Conservation (phyloP, 305 asterid genomes). For the Euphrasia arctica region DNA sequence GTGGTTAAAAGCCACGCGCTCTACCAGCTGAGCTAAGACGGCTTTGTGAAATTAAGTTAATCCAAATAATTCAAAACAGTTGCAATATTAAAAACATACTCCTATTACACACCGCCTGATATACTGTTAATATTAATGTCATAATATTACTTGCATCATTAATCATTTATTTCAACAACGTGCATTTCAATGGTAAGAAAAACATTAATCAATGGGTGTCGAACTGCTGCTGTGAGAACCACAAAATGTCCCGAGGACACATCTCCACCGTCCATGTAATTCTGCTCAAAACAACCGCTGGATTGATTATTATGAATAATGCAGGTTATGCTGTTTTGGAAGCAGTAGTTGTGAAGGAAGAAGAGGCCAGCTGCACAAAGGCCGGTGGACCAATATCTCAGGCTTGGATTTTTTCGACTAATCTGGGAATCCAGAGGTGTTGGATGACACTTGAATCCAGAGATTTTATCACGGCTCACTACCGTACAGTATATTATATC, state of each 20-base stretch:
- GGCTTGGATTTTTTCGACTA: constrained; percentile 73
- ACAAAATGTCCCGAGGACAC: constrained; percentile 24
- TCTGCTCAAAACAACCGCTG: constrained; percentile 32
- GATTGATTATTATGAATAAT: neutral
- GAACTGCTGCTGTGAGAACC: constrained; percentile 27
- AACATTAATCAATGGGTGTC: neutral
- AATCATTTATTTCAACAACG: too few relatives aligned
- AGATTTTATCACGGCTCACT: too few relatives aligned
- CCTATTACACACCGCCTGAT: too few relatives aligned
- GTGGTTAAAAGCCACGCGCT: constrained; percentile 83
- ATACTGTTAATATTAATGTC: too few relatives aligned
- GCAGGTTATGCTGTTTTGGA: too few relatives aligned
- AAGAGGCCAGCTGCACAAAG: too few relatives aligned
- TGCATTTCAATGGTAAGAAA: neutral
- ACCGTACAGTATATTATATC: too few relatives aligned
- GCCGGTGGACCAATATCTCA: constrained; percentile 10
- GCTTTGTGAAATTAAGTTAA: constrained; percentile 5
- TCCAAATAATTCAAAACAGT: too few relatives aligned
- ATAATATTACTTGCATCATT: too few relatives aligned
- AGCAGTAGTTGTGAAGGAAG: too few relatives aligned
- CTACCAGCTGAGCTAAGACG: constrained; percentile 66
- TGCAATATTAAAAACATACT: too few relatives aligned
- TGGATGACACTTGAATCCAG: too few relatives aligned
- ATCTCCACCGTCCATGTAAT: constrained; percentile 61
- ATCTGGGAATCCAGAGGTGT: constrained; percentile 65